phyloP scores from a whole-genome alignment of 2,329 filamentous ascomycete genomes.

The Pezicula carpinea region DNA sequence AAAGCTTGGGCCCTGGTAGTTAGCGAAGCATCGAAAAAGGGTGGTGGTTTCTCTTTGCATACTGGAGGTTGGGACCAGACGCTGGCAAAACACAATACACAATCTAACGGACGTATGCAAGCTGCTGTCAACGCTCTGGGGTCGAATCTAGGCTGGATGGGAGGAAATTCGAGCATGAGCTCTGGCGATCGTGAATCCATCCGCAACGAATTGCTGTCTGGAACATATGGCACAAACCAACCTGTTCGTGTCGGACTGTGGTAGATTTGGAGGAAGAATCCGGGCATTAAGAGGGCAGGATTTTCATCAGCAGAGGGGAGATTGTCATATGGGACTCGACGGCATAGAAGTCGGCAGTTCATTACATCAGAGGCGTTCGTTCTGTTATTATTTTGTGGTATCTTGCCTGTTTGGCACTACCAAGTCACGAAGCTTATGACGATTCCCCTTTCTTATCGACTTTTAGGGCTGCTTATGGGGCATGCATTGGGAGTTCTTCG shows the following conservation, averaged over 20 bases:
- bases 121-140: slow-evolving; percentile 75
- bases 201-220: slow-evolving; percentile 57
- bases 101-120: slow-evolving; percentile 76
- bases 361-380: slow-evolving; percentile 21
- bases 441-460: slow-evolving; percentile 19
- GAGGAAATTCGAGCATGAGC: slow-evolving; percentile 27
- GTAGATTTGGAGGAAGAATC: slow-evolving; percentile 31
- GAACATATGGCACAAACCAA: slow-evolving; percentile 46
- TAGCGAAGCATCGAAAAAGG: slow-evolving; percentile 83
- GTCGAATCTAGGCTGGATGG: slow-evolving; percentile 75
- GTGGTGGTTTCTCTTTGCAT: slow-evolving; percentile 83
- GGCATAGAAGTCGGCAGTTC: slow-evolving; percentile 16
- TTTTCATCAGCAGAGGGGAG: slow-evolving; percentile 7
- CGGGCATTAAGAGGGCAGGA: slow-evolving; percentile 8
- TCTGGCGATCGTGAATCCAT: slow-evolving; percentile 48
- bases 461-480: slow-evolving; percentile 8
- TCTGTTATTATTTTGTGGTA: slow-evolving; percentile 1
- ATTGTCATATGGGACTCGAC: slow-evolving; percentile 16
- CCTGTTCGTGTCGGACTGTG: slow-evolving; percentile 60
- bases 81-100: slow-evolving; percentile 80
- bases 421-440: slow-evolving; percentile 26
- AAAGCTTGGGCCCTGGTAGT: slow-evolving; percentile 92
- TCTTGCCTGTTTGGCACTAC: slow-evolving; percentile 9
- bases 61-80: slow-evolving; percentile 91
- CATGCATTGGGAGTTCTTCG: slow-evolving; percentile 22